phyloP scores from a whole-genome alignment of 306 rosid species.

The Trifolium pratense region DNA sequence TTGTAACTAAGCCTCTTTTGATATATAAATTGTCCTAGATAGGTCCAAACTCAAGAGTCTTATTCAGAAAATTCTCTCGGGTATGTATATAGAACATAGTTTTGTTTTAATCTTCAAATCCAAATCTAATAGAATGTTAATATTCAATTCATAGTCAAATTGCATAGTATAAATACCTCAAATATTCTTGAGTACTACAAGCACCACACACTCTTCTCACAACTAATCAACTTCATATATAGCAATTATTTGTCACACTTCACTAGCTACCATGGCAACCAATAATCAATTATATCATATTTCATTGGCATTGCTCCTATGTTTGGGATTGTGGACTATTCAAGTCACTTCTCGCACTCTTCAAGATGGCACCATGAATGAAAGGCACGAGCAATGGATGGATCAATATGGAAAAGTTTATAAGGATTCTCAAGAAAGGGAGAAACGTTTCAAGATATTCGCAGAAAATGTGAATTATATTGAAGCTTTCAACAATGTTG shows the following conservation, averaged over 20 bases:
- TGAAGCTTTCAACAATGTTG: conserved; percentile 41
- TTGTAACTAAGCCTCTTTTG: no score
- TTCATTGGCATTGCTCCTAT: conserved; percentile 34
- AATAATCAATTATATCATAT: neutral
- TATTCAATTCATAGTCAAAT: neutral
- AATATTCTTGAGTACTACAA: neutral
- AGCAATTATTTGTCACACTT: neutral
- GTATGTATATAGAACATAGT: no score
- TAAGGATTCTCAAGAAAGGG: conserved; percentile 22
- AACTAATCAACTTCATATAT: neutral
- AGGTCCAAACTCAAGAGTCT: no score
- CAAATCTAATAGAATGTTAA: no score
- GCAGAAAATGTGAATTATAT: conserved; percentile 41
- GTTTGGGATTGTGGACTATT: conserved; percentile 38
- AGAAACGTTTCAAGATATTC: conserved; percentile 37
- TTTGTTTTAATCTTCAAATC: no score
- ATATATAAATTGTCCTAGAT: no score
- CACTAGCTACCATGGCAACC: neutral
- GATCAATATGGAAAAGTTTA: conserved; percentile 35
- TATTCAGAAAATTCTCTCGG: no score
- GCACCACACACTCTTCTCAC: neutral
- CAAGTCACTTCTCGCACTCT: conserved; percentile 45
- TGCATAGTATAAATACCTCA: neutral
- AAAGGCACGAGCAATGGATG: conserved; percentile 49
- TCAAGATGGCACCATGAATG: conserved; percentile 43